Conservation (phyloP, 2,329 filamentous ascomycete genomes). For the Colletotrichum godetiae region DNA sequence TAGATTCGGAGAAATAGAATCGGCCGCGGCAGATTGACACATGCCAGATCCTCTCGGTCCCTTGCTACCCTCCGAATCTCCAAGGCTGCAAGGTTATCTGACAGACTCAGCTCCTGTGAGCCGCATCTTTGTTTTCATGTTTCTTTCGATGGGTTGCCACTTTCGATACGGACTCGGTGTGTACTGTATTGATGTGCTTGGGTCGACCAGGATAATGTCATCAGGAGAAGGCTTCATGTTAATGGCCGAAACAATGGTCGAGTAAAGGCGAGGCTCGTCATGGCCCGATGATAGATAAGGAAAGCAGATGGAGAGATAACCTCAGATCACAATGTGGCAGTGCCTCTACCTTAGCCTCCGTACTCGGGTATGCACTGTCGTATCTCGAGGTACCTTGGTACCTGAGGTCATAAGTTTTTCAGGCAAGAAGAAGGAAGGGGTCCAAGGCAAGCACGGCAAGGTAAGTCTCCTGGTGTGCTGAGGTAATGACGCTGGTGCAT, state of each 20-base stretch:
- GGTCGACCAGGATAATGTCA: neutral
- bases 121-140: conserved; percentile 6
- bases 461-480: too few species aligned
- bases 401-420: too few species aligned
- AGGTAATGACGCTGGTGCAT: neutral
- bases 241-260: neutral
- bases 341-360: neutral
- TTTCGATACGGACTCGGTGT: neutral
- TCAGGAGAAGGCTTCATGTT: neutral
- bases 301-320: too few species aligned
- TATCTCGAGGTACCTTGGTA: neutral
- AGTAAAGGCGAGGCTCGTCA: neutral
- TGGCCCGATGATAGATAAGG: neutral
- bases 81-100: conserved; percentile 9
- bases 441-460: too few species aligned
- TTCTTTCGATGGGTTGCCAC: neutral
- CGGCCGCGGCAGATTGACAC: conserved; percentile 6
- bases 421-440: too few species aligned
- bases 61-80: neutral
- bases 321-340: neutral
- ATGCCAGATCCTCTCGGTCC: neutral
- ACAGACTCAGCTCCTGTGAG: conserved; percentile 10
- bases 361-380: neutral
- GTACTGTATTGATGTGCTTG: neutral
- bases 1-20: conserved; percentile 1